Evolutionary conservation across 306 rosid genomes (phyloP).

Genomic region (Albizia julibrissin): DNA sequence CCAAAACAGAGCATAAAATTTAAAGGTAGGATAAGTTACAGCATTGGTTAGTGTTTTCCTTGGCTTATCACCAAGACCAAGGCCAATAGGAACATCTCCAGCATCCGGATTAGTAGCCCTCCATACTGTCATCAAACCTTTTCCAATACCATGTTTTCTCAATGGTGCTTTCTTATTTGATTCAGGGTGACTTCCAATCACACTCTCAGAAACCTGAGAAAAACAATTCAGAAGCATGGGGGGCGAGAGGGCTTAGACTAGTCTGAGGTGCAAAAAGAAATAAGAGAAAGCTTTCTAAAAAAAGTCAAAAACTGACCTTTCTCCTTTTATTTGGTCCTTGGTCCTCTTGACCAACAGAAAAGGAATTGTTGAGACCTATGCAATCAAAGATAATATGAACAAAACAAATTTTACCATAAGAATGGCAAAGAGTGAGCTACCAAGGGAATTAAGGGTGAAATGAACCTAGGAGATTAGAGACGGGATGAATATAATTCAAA

Average conservation of each 20-base stretch:
- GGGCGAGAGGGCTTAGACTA: slow-evolving; percentile 14
- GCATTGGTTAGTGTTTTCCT: slow-evolving; percentile 32
- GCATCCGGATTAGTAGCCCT: slow-evolving; percentile 77
- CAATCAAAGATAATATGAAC: slow-evolving; percentile 27
- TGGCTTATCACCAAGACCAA: slow-evolving; percentile 44
- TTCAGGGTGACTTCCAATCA: slow-evolving; percentile 33
- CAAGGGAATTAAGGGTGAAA: not conserved
- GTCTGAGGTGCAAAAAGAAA: slow-evolving; percentile 10
- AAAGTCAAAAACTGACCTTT: slow-evolving; percentile 51
- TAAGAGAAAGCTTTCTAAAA: slow-evolving; percentile 6
- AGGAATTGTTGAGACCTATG: slow-evolving; percentile 43
- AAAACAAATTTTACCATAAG: slow-evolving; percentile 20
- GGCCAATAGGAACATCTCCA: slow-evolving; percentile 56
- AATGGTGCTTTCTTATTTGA: slow-evolving; percentile 38
- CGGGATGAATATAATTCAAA: not conserved
- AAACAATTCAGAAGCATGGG: not conserved
- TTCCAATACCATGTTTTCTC: slow-evolving; percentile 84
- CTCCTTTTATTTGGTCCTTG: slow-evolving; percentile 55
- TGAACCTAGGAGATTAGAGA: not conserved
- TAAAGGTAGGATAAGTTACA: slow-evolving; percentile 47
- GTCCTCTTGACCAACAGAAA: slow-evolving; percentile 51
- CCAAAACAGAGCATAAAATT: slow-evolving; percentile 19
- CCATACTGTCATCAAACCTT: slow-evolving; percentile 98
- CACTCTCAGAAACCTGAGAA: slow-evolving; percentile 57
- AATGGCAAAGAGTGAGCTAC: not conserved